Evolutionary conservation across 192 early-diverging fungal species (phyloP), one percentile per base, ranked within the genome.

Genomic region (Diversispora epigaea): DNA sequence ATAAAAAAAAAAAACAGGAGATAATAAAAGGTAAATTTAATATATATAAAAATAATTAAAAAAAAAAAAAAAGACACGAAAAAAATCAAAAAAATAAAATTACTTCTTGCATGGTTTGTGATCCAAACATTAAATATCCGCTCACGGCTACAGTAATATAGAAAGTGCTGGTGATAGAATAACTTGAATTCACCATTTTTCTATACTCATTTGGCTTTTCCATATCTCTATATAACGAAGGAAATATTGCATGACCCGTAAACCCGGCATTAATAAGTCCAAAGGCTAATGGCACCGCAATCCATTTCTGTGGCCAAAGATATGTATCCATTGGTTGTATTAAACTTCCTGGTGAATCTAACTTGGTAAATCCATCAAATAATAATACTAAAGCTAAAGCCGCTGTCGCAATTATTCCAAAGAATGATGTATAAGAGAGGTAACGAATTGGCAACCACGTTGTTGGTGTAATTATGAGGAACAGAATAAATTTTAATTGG

Each of bases 71-170:
- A 65, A 19, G n/a, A n/a, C n/a, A n/a, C n/a, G n/a, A 57, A 47
- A 14, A 9, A 46, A 62, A 15, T 46, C n/a, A 15, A 58, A 57
- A 66, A 49, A 60, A 47, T 41, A 69, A 49, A 50, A 45, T 75
- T 80, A 88, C 87, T 77, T 91, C 89, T 61, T 82, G 79, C 73
- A 89, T 73, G 3, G 82, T 84, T 41, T 67, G 77, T 46, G 76
- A 77, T 17, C 91, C 91, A 89, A 92, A 92, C 91, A 92, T 92
- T 11, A 80, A 21, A 76, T 92, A 92, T 40, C 91, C 91, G 67
- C 68, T 71, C 3, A 75, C 71, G 5, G 81, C 88, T 15, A 93
- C 77, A 14, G 75, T 63, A 50, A 88, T 63, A 65, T 93, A 93
- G 9, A 90, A 63, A 43, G 76, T 11, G 12, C 83, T 78, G 43